A percentile compares a stretch with the other conserved stretches of the same genome.
These are phyloP conservation scores for Dysphania ambrosioides DNA, from an alignment of 148 eudicot species.

Conservation along the genomic window DNA sequence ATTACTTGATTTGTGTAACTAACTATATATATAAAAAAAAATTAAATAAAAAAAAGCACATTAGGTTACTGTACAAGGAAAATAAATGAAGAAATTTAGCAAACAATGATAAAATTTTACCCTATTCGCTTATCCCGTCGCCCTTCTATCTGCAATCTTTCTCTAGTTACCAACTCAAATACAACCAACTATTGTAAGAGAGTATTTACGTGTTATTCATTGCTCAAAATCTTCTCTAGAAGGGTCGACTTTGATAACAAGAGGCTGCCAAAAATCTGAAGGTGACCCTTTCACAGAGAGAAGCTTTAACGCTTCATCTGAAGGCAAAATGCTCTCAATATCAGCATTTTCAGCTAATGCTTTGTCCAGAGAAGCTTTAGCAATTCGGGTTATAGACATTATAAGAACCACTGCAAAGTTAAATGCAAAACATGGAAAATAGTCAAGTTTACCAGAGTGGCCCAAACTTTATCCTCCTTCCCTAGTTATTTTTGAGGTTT, in stretches of 20 bases:
- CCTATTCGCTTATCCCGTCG: background rate
- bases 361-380: constrained; percentile 77
- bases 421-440: background rate
- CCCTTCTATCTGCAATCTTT: background rate
- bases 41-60: background rate
- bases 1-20: too few species aligned
- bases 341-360: constrained; percentile 68
- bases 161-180: background rate
- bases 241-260: constrained; percentile 54
- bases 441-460: background rate
- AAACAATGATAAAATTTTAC: background rate
- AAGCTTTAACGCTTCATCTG: constrained; percentile 33
- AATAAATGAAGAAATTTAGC: background rate
- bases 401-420: constrained; percentile 50
- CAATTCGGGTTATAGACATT: constrained; percentile 59
- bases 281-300: constrained; percentile 36
- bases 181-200: background rate
- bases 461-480: background rate
- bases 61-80: background rate
- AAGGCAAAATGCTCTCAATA: constrained; percentile 33
- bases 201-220: constrained; percentile 29
- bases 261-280: constrained; percentile 56
- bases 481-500: too few species aligned
- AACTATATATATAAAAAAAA: too few species aligned
- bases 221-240: constrained; percentile 37